Evolutionary conservation across 148 eudicot genomes (phyloP), one percentile per base, ranked within the genome.

Genomic region (Cornus suecica): DNA sequence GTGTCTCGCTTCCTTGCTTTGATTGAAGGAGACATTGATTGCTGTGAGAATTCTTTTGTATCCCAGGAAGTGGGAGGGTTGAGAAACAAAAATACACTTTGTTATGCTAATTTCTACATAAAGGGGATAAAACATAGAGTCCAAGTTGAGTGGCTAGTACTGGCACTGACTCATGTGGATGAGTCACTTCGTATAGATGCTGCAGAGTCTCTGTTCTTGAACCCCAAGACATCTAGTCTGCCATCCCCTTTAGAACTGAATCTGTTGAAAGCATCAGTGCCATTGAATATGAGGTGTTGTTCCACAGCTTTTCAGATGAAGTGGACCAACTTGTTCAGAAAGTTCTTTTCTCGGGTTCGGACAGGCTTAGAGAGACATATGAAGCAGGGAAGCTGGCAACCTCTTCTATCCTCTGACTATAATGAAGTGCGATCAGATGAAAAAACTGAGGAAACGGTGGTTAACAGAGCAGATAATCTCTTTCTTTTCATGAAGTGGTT

Each of bases 301-400:
- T 92, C 99, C 66, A 95, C 97, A 69, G 97, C 94, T 78, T 95
- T 95, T 77, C 97, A 89, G 78, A 95, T 95, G 99, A 95, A 95
- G 80, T 95, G 97, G 94, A 86, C 83, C 69, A 92, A 97, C 87
- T 83, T 95, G 75, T 95, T 95, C 80, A 87, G 89, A 80, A 95
- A 95, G 83, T 91, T 95, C 83, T 91, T 95, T 84, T 86, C 92
- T 52, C 90, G 99, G 32, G 97, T 92, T 71, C 88, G 91, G 75
- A 92, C 94, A n/a, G 86, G 97, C 65, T 79, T 95, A 77, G 99
- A 95, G 80, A 88, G 92, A 83, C 97, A 95, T 78, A 62, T 89
- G 45, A 95, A 90, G 84, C 91, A 82, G 83, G 88, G 93, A 31
- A 74, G 34, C 27, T 95, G 97, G 97, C 80, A 75, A 71, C 97